These are phyloP conservation scores for Eurotiales sp. DNA, from an alignment of 2,329 filamentous ascomycete genomes.

Conservation along the genomic window DNA sequence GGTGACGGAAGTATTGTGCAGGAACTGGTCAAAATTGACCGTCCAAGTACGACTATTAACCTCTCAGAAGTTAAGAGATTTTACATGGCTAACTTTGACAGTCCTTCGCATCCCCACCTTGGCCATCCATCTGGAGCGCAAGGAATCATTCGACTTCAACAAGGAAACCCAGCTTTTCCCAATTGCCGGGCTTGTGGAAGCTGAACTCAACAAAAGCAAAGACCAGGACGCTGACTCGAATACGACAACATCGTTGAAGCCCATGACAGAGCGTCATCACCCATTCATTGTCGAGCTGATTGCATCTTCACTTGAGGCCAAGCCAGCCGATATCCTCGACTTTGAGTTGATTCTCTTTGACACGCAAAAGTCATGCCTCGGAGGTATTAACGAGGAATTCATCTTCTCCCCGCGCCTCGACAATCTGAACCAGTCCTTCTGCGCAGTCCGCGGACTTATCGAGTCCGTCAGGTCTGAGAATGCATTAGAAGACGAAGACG, in stretches of 20 bases:
- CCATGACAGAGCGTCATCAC: constrained; percentile 79
- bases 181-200: constrained; percentile 80
- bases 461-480: constrained; percentile 64
- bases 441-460: constrained; percentile 80
- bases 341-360: constrained; percentile 98
- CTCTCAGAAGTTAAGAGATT: too few relatives aligned
- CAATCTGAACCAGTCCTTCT: constrained; percentile 96
- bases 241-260: constrained; percentile 59
- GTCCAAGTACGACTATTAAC: constrained; percentile 63
- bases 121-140: constrained; percentile 88
- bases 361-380: constrained; percentile 83
- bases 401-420: constrained; percentile 95
- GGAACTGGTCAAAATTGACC: constrained; percentile 84
- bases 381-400: constrained; percentile 87
- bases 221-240: constrained; percentile 44
- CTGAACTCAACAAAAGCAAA: constrained; percentile 74
- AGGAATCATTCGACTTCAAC: constrained; percentile 85
- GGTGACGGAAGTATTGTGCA: constrained; percentile 71
- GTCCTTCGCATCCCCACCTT: constrained; percentile 87
- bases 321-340: constrained; percentile 72
- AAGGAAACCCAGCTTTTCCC: constrained; percentile 96
- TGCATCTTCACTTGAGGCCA: constrained; percentile 70
- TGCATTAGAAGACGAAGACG: constrained; percentile 69
- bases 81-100: constrained; percentile 23
- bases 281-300: constrained; percentile 81